A percentile compares a stretch with the other conserved stretches of the same genome.
Evolutionary conservation across 169 alveolate species (phyloP).

Genomic region (Plasmodium vinckei): DNA sequence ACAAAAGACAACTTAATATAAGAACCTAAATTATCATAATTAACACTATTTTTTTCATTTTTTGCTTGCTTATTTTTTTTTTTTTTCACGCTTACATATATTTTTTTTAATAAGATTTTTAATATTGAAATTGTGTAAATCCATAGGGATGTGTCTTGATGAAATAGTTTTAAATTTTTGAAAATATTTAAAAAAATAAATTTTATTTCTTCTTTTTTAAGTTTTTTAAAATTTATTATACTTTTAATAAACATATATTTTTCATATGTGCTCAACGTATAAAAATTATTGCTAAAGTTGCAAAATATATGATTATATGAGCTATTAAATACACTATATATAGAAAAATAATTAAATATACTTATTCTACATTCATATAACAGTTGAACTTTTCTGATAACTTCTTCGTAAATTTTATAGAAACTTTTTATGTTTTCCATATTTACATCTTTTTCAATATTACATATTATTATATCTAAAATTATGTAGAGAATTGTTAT

Average conservation of each 20-base stretch:
- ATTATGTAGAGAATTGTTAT: slow-evolving; percentile 51
- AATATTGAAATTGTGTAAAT: slow-evolving; percentile 63
- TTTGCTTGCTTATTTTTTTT: neutral
- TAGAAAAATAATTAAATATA: slow-evolving; percentile 58
- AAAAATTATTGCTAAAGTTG: slow-evolving; percentile 51
- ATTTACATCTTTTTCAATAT: slow-evolving; percentile 12
- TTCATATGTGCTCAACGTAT: slow-evolving; percentile 62
- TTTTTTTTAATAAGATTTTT: slow-evolving; percentile 61
- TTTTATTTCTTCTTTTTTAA: slow-evolving; percentile 76
- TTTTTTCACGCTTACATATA: slow-evolving; percentile 29
- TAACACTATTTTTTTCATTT: slow-evolving; percentile 4
- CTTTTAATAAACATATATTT: slow-evolving; percentile 68
- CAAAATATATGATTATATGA: slow-evolving; percentile 71
- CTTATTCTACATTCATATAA: slow-evolving; percentile 67
- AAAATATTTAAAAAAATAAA: slow-evolving; percentile 55
- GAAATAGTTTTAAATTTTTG: slow-evolving; percentile 38
- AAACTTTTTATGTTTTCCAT: slow-evolving; percentile 25
- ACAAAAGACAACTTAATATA: slow-evolving; percentile 57
- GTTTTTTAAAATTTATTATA: slow-evolving; percentile 52
- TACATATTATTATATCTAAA: slow-evolving; percentile 30
- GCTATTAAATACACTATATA: slow-evolving; percentile 27
- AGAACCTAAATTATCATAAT: slow-evolving; percentile 30
- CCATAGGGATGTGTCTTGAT: slow-evolving; percentile 66
- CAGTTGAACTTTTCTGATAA: slow-evolving; percentile 20
- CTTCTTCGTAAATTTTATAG: slow-evolving; percentile 49